Evolutionary conservation across 352 stramenopile genomes (phyloP), one percentile per base, ranked within the genome.

Genomic region (Pythium apleroticum): DNA sequence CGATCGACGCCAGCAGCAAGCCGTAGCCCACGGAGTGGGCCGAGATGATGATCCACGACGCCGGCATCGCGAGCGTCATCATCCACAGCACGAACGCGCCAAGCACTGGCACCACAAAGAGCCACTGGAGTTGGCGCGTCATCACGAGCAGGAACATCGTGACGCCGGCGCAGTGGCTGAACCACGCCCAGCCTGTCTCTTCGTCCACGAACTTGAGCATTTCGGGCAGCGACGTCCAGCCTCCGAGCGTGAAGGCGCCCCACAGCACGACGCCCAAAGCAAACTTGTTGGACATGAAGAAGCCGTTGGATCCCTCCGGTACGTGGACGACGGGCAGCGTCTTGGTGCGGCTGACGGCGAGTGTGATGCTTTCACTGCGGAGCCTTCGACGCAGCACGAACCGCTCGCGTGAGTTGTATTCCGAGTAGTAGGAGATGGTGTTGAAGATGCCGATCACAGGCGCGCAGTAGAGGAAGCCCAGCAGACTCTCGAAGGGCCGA

Each of bases 401-500:
- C 10, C 86, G 80, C 64, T 94, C 86, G 14, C 86, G 72, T 24
- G 81, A 86, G 73, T 91, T 92, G 64, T 90, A 92, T 73, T 94
- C 86, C 3, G 81, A 91, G 63, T 90, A 94, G 72, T 94, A 94
- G 28, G 86, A 81, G 69, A 94, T 91, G 5, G 79, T 90, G 52
- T 91, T 94, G 63, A 94, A 94, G 39, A 92, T 84, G 70, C 81
- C 87, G 22, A 92, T 84, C 25, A 90, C 87, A 0, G 84, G 84
- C 49, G 83, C 74, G 50, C 80, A 75, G 57, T 91, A 94, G 63
- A 86, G 70, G 45, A 92, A 79, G 0, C 81, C 81, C 24, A 94
- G 58, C 3, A 89, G 69, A 15, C 73, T 77, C 65, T 92, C 83
- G 14, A 77, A 77, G 39, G 55, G 43, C 25, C 70, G 70, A 19